Evolutionary conservation across 2,329 filamentous ascomycete species (phyloP), one percentile per base, ranked within the genome.

Genomic region (Beauveria sp.): DNA sequence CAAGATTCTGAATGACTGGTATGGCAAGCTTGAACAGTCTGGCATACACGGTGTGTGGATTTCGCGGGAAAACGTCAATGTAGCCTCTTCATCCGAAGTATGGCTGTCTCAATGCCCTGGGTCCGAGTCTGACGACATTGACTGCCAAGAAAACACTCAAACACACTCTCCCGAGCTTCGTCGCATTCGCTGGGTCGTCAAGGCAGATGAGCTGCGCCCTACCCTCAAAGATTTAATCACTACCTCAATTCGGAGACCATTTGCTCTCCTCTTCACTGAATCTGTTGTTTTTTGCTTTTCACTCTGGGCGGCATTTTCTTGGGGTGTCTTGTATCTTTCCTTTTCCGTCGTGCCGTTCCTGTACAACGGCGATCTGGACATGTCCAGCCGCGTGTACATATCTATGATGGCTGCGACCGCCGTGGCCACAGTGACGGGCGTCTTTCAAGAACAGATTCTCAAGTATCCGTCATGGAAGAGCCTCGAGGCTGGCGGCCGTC

Each of bases 271-370:
- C 18, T 76, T 87, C 65, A 92, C 89, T 0, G 89, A 93, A 66
- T 87, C 89, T 0, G 86, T 91, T 10, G 88, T 93, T 16, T 91
- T 92, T 74, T 91, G 85, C 77, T 97, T 97, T 77, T 91, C 88
- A 0, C 79, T 96, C 0, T 97, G 93, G 93, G 88, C 92, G 1
- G 82, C 90, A 0, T 97, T 97, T 72, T 87, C 87, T 22, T 97
- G 93, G 93, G 91, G 89, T 0, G 83, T 96, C 0, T 82, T 97
- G 0, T 97, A 96, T 72, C 78, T 96, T 20, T 91, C 89, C 14
- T 93, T 96, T 67, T 85, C 85, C 16, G 88, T 90, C 1, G 84
- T 96, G 5, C 90, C 92, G 0, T 81, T 95, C 4, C 86, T 96
- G 26, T 96, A 95, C 73, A 69, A 77, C 24, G 81, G 78, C 5